These are phyloP conservation scores for Austroboletus novae-zelandiae DNA, from an alignment of 1,284 basidiomycete species.

Conservation along the genomic window DNA sequence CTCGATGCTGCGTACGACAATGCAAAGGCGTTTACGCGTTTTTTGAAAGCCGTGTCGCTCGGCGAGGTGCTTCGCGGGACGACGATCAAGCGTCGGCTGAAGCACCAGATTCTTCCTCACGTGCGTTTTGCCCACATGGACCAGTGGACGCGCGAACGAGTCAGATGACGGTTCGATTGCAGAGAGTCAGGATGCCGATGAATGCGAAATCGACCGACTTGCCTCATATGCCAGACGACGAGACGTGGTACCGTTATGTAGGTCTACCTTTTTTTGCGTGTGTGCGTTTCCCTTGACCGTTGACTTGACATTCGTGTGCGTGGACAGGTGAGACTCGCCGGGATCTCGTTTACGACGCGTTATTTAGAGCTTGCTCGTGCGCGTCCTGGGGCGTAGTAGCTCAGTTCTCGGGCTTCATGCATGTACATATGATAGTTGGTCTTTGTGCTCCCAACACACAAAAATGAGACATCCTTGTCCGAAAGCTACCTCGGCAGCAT, in stretches of 20 bases:
- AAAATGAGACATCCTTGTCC: neutral
- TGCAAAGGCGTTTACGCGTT: slow-evolving; percentile 27
- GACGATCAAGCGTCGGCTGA: slow-evolving; percentile 24
- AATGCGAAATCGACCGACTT: slow-evolving; percentile 27
- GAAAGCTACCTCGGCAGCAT: slow-evolving; percentile 2
- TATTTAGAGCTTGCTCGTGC: slow-evolving; percentile 22
- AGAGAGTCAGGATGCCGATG: slow-evolving; percentile 25
- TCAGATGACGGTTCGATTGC: neutral
- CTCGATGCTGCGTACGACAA: slow-evolving; percentile 29
- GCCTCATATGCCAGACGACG: slow-evolving; percentile 27
- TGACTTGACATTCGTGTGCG: neutral
- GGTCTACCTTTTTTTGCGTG: neutral
- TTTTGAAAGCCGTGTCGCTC: slow-evolving; percentile 15
- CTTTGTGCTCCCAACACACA: neutral
- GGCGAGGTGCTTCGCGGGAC: slow-evolving; percentile 9
- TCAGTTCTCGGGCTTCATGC: neutral
- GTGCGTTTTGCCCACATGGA: slow-evolving; percentile 4
- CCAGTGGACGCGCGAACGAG: too few relatives aligned
- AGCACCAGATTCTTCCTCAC: slow-evolving; percentile 24
- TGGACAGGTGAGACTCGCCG: slow-evolving; percentile 17
- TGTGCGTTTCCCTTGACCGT: slow-evolving; percentile 1
- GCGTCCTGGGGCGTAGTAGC: neutral
- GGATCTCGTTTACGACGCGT: slow-evolving; percentile 19
- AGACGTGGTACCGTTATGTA: slow-evolving; percentile 28
- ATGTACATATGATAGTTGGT: neutral